Conservation (phyloP, 306 rosid species). For the Cicer yamashitae region DNA sequence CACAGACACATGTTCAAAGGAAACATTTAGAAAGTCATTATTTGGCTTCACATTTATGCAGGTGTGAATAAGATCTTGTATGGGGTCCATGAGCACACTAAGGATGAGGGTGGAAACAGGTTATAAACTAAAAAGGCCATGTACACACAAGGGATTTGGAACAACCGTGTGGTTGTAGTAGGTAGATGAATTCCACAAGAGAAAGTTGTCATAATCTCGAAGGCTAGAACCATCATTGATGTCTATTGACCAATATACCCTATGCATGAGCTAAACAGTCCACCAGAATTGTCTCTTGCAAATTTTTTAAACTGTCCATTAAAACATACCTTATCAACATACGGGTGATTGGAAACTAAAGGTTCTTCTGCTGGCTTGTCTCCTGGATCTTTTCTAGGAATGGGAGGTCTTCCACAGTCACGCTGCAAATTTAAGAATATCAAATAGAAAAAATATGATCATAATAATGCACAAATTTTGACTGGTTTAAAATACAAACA, state of each 20-base stretch:
- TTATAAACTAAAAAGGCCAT: conserved; percentile 8
- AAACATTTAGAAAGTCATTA: not conserved
- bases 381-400: conserved; percentile 87
- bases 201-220: conserved; percentile 18
- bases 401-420: conserved; percentile 88
- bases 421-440: conserved; percentile 61
- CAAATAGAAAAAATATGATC: conserved; percentile 36
- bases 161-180: not conserved
- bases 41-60: conserved; percentile 17
- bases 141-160: conserved; percentile 19
- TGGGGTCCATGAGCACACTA: conserved; percentile 36
- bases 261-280: conserved; percentile 35
- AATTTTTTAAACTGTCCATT: conserved; percentile 20
- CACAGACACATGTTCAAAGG: not conserved
- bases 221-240: conserved; percentile 4
- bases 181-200: conserved; percentile 20
- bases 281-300: conserved; percentile 29
- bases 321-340: conserved; percentile 76
- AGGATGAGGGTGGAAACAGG: conserved; percentile 14
- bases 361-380: conserved; percentile 89
- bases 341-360: conserved; percentile 89
- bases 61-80: conserved; percentile 7
- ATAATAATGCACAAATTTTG: conserved; percentile 25
- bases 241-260: not conserved
- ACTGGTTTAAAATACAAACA: conserved; percentile 23